Evolutionary conservation across 2,329 filamentous ascomycete species (phyloP).

Genomic region (Cladophialophora bantiana): DNA sequence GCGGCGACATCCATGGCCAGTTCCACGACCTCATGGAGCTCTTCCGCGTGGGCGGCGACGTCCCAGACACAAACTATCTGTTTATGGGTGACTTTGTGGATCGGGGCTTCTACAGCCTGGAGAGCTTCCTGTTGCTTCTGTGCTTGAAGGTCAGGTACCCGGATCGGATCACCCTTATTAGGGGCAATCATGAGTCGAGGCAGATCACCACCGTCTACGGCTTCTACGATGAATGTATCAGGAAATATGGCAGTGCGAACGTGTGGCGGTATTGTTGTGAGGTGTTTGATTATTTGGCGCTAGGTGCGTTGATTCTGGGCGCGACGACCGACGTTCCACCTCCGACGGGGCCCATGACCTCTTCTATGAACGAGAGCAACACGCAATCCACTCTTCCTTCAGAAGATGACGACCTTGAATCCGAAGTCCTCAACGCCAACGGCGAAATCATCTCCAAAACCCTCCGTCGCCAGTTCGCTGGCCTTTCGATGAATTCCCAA

Average conservation of each 20-base stretch:
- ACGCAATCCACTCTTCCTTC: slow-evolving; percentile 60
- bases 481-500: slow-evolving; percentile 29
- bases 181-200: slow-evolving; percentile 93
- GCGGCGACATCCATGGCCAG: slow-evolving; percentile 95
- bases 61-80: slow-evolving; percentile 93
- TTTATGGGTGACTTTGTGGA: slow-evolving; percentile 99
- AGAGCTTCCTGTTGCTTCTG: slow-evolving; percentile 93
- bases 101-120: slow-evolving; percentile 95
- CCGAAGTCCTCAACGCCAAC: slow-evolving; percentile 87
- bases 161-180: slow-evolving; percentile 93
- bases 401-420: slow-evolving; percentile 79
- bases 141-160: slow-evolving; percentile 97
- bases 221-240: slow-evolving; percentile 95
- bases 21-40: slow-evolving; percentile 98
- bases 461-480: slow-evolving; percentile 44
- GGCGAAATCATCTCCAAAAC: slow-evolving; percentile 74
- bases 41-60: slow-evolving; percentile 90
- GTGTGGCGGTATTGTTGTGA: slow-evolving; percentile 98
- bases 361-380: slow-evolving; percentile 47
- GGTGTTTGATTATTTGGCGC: slow-evolving; percentile 93
- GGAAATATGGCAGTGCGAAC: slow-evolving; percentile 95
- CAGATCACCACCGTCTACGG: slow-evolving; percentile 98
- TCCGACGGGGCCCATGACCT: slow-evolving; percentile 48
- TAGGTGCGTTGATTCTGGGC: slow-evolving; percentile 89
- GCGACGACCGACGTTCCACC: slow-evolving; percentile 68